Evolutionary conservation across 805 yeast genomes (phyloP), one percentile per base, ranked within the genome.

Genomic region (Yamadazyma ubonensis): DNA sequence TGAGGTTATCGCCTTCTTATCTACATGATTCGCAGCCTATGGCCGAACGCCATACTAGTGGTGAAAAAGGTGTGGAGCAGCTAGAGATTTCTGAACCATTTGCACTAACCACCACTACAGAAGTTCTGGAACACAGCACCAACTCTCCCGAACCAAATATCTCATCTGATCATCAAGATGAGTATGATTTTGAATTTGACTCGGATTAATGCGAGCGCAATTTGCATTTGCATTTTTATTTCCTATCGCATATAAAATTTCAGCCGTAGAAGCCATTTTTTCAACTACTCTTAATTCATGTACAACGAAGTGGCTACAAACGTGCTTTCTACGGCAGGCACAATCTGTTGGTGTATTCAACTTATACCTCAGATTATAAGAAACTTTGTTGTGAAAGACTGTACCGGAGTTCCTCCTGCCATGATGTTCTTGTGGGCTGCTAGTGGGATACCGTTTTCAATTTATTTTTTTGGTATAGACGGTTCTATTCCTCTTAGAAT

Each of bases 311-410:
- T 72, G 8, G 87, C 86, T 0, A 75, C 86, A 12, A 86, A 84
- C 36, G 88, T 83, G 5, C 70, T 88, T 39, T 96, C 88, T 1
- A 89, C 96, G 9, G 70, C 86, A 1, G 97, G 96, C 5, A 91
- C 98, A 0, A 79, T 90, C 2, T 73, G 86, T 42, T 91, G 97
- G 97, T 90, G 97, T 59, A 67, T 90, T 48, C 97, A 91, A 63
- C 66, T 91, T 48, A 71, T 89, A 1, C 97, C 97, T 2, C 98
- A 86, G 48, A 81, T 90, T 33, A 69, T 79, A 42, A 71, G 79
- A 56, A 90, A 91, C 57, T 89, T 76, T 65, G 70, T 71, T 42
- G 74, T 75, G 6, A 88, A 91, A 53, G 79, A 88, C 55, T 85
- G 95, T 43, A 84, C 81, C 19, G 97, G 98, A 0, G 63, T 90